Base-by-base conservation (phyloP, 2,329 filamentous ascomycete species). In the Fusarium subtropicale region DNA sequence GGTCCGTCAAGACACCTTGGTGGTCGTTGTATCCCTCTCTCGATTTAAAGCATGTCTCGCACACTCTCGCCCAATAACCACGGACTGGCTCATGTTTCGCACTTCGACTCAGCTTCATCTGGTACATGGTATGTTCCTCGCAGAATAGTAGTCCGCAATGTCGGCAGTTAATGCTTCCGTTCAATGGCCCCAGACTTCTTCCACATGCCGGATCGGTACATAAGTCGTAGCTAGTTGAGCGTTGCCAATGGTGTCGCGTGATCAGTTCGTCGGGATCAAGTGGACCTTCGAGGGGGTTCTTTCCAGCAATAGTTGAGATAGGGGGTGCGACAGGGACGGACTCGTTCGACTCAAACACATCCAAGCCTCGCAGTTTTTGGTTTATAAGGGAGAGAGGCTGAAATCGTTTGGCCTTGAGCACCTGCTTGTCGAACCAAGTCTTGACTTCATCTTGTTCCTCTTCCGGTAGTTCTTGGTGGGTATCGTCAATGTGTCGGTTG, bases 31-130 rank as follows among this genome's bases (percentile, higher is more conserved):
- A 99, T 5, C 96, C 96, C 28, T 94, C 93, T 74, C 96, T 88
- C 53, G 94, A 97, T 82, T 97, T 98, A 82, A 96, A 99, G 81
- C 96, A 99, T n/a, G 96, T 98, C 82, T 99, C 96, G 77, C 96
- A 99, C 3, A 98, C 95, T 53, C 96, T 84, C 73, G 93, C 97
- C 96, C 96, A 99, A 72, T 93, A 88, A 10, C 96, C 96, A 66
- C 95, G 85, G 2, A 96, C 88, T 0, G 96, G 95, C 69, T 99
- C 96, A 79, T 97, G 93, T 61, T 90, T 87, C 6, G 96, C 96
- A 31, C 94, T 91, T 56, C 94, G 86, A 11, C 94, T 97, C 13
- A 99, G 85, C 83, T 97, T 97, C 92, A 98, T 98, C 82, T 99
- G 95, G 77, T 98, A 99, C 94, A 99, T 97, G 54, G 96, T 98